Conservation (phyloP, 805 yeast species). For the Tanozyma kutaoensis region DNA sequence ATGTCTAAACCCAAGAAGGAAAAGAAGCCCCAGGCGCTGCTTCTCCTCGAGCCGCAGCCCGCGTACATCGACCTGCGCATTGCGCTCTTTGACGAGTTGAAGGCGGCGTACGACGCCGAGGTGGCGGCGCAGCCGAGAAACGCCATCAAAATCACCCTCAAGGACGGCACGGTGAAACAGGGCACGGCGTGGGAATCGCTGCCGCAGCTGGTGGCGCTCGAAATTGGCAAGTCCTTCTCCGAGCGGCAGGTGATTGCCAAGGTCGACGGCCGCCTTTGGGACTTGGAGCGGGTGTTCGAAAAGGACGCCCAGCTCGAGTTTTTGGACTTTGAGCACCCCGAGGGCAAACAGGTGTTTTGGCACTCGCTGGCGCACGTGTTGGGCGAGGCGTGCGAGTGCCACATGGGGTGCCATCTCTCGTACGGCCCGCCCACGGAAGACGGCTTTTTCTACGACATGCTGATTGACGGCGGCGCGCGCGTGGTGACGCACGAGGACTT, state of each 20-base stretch:
- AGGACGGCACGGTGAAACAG: slow-evolving; percentile 70
- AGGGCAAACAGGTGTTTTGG: slow-evolving; percentile 95
- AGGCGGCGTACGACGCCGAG: slow-evolving; percentile 63
- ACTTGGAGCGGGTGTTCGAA: slow-evolving; percentile 88
- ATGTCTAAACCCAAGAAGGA: no score
- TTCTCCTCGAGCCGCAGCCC: no score
- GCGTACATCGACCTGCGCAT: slow-evolving; percentile 70
- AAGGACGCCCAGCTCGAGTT: slow-evolving; percentile 55
- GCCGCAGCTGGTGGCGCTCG: slow-evolving; percentile 75
- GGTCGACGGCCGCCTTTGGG: slow-evolving; percentile 86
- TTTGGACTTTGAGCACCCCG: slow-evolving; percentile 85
- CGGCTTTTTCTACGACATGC: slow-evolving; percentile 95
- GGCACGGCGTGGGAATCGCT: slow-evolving; percentile 84
- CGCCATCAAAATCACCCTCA: slow-evolving; percentile 67
- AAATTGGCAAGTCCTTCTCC: slow-evolving; percentile 73
- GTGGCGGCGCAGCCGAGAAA: slow-evolving; percentile 43
- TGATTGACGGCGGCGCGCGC: slow-evolving; percentile 61
- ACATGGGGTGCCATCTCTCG: slow-evolving; percentile 80
- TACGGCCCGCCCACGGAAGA: slow-evolving; percentile 95
- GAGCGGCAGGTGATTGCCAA: slow-evolving; percentile 88
- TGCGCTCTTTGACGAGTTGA: slow-evolving; percentile 65
- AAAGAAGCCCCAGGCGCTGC: no score
- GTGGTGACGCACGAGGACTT: slow-evolving; percentile 73
- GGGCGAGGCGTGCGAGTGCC: slow-evolving; percentile 97
- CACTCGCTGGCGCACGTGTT: slow-evolving; percentile 96